Evolutionary conservation across 345 rosid species (phyloP).

Genomic region (Murraya paniculata): DNA sequence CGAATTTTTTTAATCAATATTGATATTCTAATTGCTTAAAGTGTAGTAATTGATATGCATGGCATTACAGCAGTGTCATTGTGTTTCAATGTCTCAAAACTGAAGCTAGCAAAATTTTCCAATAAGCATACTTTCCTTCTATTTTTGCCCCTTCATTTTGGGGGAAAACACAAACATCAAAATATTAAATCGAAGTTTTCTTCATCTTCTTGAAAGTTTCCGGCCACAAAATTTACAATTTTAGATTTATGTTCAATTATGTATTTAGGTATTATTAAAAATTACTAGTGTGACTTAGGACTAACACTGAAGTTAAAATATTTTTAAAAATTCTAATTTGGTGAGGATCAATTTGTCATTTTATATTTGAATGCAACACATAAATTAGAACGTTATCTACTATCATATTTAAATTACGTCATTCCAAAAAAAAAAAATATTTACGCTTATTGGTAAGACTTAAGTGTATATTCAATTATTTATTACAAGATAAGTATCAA

Average conservation of each 20-base stretch:
- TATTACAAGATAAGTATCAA: not conserved
- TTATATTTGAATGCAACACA: not conserved
- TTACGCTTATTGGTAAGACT: not conserved
- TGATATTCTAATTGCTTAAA: not conserved
- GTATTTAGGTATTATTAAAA: not conserved
- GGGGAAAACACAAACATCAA: not conserved
- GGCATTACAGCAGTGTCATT: not conserved
- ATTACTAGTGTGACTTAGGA: too few species aligned
- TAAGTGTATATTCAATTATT: not conserved
- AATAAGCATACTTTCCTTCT: not conserved
- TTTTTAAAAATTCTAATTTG: not conserved
- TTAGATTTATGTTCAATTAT: not conserved
- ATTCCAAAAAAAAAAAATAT: not conserved
- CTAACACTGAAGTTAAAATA: not conserved
- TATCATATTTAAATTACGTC: not conserved
- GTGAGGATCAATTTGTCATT: not conserved
- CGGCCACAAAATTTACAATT: not conserved
- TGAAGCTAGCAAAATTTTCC: not conserved
- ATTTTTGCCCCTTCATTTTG: not conserved
- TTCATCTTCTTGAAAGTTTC: not conserved
- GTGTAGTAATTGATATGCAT: constrained; percentile 10
- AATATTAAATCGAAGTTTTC: not conserved
- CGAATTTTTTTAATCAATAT: not conserved
- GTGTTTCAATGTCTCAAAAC: not conserved
- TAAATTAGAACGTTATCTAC: not conserved